Evolutionary conservation across 2,329 filamentous ascomycete species (phyloP).

Genomic region (Colletotrichum gigasporum): DNA sequence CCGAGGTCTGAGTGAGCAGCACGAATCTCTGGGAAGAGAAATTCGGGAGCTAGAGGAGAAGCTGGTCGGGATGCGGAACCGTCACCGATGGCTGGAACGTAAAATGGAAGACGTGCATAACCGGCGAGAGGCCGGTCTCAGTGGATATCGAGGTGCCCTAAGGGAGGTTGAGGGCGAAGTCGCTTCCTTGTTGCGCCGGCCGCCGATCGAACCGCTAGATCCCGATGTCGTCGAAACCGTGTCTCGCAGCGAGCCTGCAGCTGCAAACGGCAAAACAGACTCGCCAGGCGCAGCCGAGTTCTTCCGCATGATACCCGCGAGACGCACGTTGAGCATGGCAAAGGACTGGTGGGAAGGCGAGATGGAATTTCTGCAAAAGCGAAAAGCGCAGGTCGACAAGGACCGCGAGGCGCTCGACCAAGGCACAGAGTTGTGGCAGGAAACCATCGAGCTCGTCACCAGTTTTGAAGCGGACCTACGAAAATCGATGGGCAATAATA

Average conservation of each 20-base stretch:
- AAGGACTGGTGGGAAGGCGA: slow-evolving; percentile 76
- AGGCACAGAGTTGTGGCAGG: slow-evolving; percentile 73
- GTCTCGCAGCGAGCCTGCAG: background rate
- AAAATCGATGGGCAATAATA: slow-evolving; percentile 57
- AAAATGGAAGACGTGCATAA: slow-evolving; percentile 72
- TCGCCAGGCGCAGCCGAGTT: slow-evolving; percentile 55
- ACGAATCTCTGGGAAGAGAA: slow-evolving; percentile 63
- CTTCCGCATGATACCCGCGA: slow-evolving; percentile 67
- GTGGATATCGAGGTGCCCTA: slow-evolving; percentile 75
- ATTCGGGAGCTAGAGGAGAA: slow-evolving; percentile 74
- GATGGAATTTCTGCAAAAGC: slow-evolving; percentile 61
- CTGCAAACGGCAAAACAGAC: slow-evolving; percentile 44
- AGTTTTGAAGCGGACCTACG: slow-evolving; percentile 73
- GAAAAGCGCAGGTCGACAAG: slow-evolving; percentile 64
- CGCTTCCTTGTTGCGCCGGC: slow-evolving; percentile 64
- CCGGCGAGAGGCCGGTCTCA: slow-evolving; percentile 74
- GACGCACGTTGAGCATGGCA: slow-evolving; percentile 76
- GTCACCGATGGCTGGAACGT: slow-evolving; percentile 66
- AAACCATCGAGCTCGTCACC: slow-evolving; percentile 66
- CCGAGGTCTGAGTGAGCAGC: slow-evolving; percentile 65
- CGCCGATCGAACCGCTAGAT: slow-evolving; percentile 64
- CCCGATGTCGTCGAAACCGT: slow-evolving; percentile 32
- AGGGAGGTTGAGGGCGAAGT: slow-evolving; percentile 73
- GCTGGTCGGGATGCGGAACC: slow-evolving; percentile 67
- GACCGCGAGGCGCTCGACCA: slow-evolving; percentile 74